Evolutionary conservation across 2,329 filamentous ascomycete genomes (phyloP), one percentile per base, ranked within the genome.

Genomic region (Mycosphaerelloides madeirae): DNA sequence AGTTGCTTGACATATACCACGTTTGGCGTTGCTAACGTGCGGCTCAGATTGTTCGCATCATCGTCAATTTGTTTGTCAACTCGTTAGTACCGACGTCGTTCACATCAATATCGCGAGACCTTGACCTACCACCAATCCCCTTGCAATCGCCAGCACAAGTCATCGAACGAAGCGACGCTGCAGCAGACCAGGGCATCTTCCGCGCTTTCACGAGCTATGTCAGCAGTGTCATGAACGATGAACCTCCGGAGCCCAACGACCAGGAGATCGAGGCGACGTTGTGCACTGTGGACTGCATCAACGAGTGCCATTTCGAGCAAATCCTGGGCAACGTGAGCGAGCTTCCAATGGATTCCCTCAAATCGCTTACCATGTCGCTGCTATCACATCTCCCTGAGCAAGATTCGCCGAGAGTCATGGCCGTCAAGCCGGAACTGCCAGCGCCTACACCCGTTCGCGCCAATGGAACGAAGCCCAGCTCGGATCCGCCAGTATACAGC

Each of bases 141-240:
- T 73, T 97, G 37, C 91, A 96, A 60, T 87, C 81, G 11, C 90
- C 93, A 1, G 93, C 88, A 8, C 90, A 96, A 62, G 80, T 97
- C 38, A 90, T 98, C 53, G 93, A 97, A 63, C 82, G 91, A 44
- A 89, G 83, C 44, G 77, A 85, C 32, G 85, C 87, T 52, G 75
- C 83, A 28, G 80, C 76, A 46, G 93, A 98, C 20, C 82, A 83
- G 2, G 89, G 93, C 5, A 79, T 98, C 38, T 89, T 98, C 64
- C 95, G 90, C 3, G 89, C 91, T 1, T 87, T 98, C 59, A 94
- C 91, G 0, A 95, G 87, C 4, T 98, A 97, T 60, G 89, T 98
- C 25, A 95, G 90, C n/a, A 97, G 91, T 65, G 97, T 98, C 64
- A 93, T 94, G 32, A 94, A 93, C 9, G 93, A 97, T 65, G 93